Evolutionary conservation across 2,329 filamentous ascomycete genomes (phyloP), one percentile per base, ranked within the genome.

Genomic region (Pestalotiopsis sp.): DNA sequence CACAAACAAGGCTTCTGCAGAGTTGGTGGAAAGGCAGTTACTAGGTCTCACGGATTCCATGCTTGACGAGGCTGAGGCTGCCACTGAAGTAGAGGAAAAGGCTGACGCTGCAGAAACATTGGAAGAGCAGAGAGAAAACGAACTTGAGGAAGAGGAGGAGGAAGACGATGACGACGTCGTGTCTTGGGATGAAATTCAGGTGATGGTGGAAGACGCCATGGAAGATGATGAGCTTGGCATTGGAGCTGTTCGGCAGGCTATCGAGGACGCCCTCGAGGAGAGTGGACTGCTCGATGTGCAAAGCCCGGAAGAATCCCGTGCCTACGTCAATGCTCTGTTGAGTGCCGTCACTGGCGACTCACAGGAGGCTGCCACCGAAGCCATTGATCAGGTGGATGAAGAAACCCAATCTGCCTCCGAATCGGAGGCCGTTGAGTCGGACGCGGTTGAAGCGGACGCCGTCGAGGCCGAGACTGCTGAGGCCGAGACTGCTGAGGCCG

Each of bases 1-100:
- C 24, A 84, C 84, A 14, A 89, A 88, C 68, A 88, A 88, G 70
- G 87, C 83, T 20, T 86, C 88, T 40, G 86, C 94, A 24, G 89
- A 91, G 61, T 86, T 86, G 13, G 93, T 93, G 71, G 91, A 97
- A 77, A 84, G 83, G 52, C 79, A 84, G 14, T 85, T 93, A 17
- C 81, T 90, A 57, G 88, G 85, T 9, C 72, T 89, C 2, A 78
- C 78, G 1, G 77, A 77, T 35, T 66, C 69, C 14, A 75, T 72
- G 39, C 17, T 9, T 52, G 44, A n/a, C 3, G 44, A 52, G 17
- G 44, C 9, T 2, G 75, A 75, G 3, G 70, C 65, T 11, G 67
- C 72, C 17, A 55, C 9, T 2, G 75, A 75, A 4, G 70, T 66
- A 9, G 67, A 72, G 14, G 64, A 26, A 22, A 13, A 14, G n/a